A percentile compares a stretch with the other conserved stretches of the same genome.
Conservation (phyloP, 441 rosid species). For the Eutrema salsugineum region DNA sequence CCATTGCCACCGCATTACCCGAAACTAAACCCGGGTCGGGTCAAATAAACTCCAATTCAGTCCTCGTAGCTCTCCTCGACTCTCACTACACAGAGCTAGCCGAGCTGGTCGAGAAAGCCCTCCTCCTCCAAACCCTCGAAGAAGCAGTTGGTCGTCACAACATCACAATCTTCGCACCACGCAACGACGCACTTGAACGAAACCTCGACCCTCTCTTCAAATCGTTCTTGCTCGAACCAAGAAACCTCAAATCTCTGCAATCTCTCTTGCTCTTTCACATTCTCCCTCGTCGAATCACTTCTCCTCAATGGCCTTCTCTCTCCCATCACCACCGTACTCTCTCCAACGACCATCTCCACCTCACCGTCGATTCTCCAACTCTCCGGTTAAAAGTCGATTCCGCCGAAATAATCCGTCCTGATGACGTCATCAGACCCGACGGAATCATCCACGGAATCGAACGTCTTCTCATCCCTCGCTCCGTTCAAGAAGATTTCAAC, state of each 20-base stretch:
- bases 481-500: conserved; percentile 62
- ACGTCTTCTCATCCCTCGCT: conserved; percentile 46
- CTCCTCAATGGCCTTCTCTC: conserved; percentile 35
- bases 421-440: conserved; percentile 51
- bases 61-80: conserved; percentile 59
- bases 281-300: conserved; percentile 38
- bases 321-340: conserved; percentile 36
- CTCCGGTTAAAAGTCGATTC: conserved; percentile 27
- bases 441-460: conserved; percentile 67
- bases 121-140: conserved; percentile 48
- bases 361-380: conserved; percentile 18
- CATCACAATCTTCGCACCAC: conserved; percentile 60
- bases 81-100: conserved; percentile 61
- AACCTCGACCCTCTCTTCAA: conserved; percentile 58
- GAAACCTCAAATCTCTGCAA: conserved; percentile 52
- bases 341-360: conserved; percentile 26
- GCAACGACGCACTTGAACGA: conserved; percentile 53
- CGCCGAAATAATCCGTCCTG: conserved; percentile 37
- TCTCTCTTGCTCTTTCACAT: conserved; percentile 48
- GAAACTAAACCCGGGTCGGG: conserved; percentile 9
- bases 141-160: conserved; percentile 48
- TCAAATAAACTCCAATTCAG: conserved; percentile 57
- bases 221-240: conserved; percentile 58
- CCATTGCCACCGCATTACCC: conserved; percentile 44
- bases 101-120: conserved; percentile 62